Conservation (phyloP, 2,329 filamentous ascomycete species). For the Monosporascus sp. region DNA sequence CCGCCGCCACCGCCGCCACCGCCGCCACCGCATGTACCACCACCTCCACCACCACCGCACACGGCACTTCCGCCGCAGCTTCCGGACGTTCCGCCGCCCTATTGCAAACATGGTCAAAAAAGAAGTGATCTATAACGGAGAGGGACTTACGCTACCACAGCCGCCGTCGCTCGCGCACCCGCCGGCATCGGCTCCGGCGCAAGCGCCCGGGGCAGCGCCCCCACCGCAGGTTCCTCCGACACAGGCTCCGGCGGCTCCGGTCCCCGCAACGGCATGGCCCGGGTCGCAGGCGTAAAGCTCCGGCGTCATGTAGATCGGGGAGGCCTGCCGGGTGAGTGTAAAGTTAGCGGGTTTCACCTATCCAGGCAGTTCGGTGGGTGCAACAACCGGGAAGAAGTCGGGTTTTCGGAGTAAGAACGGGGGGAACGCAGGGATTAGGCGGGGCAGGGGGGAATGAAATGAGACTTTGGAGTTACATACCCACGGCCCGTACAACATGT, state of each 20-base stretch:
- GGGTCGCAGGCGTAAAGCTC: conserved; percentile 44
- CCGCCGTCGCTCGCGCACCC: conserved; percentile 23
- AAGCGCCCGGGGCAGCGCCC: conserved; percentile 33
- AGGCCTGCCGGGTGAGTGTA: not conserved
- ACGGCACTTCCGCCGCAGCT: conserved; percentile 24
- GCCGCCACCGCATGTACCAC: conserved; percentile 12
- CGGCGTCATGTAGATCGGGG: conserved; percentile 33
- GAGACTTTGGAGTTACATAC: not conserved
- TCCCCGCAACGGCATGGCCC: conserved; percentile 26
- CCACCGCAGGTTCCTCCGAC: conserved; percentile 44
- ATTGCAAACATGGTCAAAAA: not conserved
- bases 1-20: conserved; percentile 18
- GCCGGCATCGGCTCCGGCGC: conserved; percentile 28
- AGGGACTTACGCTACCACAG: conserved; percentile 24
- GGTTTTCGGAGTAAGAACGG: not conserved
- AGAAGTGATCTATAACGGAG: not conserved
- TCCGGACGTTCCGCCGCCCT: conserved; percentile 21
- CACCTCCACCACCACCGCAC: conserved; percentile 27
- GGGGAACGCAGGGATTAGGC: not conserved
- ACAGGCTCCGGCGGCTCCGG: conserved; percentile 37
- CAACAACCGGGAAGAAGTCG: not conserved
- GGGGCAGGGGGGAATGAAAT: no score
- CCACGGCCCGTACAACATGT: conserved; percentile 35
- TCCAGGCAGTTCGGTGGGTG: not conserved
- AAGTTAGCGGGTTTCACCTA: not conserved